Conservation (phyloP, 441 rosid genomes). For the Erysimum cheiri region DNA sequence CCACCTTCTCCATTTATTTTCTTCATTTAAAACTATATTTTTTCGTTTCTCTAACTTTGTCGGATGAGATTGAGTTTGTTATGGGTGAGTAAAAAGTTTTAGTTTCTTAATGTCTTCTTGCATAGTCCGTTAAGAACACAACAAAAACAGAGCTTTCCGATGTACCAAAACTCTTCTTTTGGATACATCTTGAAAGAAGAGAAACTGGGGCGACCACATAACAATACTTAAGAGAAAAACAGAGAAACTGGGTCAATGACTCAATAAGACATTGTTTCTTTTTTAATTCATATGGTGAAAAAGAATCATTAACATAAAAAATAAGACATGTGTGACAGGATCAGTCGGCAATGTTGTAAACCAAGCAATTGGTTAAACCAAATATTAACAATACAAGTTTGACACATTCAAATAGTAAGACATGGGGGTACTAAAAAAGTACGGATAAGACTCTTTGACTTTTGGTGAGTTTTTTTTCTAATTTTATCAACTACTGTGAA, state of each 20-base stretch:
- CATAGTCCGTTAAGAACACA: constrained; percentile 25
- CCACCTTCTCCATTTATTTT: constrained; percentile 39
- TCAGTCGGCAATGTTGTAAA: constrained; percentile 29
- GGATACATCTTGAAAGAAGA: neutral
- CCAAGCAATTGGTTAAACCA: constrained; percentile 13
- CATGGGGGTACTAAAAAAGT: constrained; percentile 5
- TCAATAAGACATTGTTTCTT: neutral
- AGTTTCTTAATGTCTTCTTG: neutral
- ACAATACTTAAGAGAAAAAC: neutral
- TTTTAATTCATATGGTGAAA: neutral
- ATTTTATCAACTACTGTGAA: constrained; percentile 9
- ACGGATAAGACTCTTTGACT: constrained; percentile 25
- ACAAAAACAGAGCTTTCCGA: constrained; percentile 8
- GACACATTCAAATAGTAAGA: constrained; percentile 30
- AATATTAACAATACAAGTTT: constrained; percentile 8
- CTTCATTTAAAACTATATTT: neutral
- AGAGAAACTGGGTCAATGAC: constrained; percentile 5
- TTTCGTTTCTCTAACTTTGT: constrained; percentile 14
- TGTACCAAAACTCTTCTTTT: constrained; percentile 4
- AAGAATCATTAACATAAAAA: constrained; percentile 12
- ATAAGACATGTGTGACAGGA: constrained; percentile 20
- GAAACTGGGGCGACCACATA: constrained; percentile 1
- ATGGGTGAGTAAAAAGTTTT: constrained; percentile 16
- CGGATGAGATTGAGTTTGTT: constrained; percentile 29
- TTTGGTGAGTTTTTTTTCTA: neutral